phyloP scores from a whole-genome alignment of 345 rosid species.

The Acer campestre region DNA sequence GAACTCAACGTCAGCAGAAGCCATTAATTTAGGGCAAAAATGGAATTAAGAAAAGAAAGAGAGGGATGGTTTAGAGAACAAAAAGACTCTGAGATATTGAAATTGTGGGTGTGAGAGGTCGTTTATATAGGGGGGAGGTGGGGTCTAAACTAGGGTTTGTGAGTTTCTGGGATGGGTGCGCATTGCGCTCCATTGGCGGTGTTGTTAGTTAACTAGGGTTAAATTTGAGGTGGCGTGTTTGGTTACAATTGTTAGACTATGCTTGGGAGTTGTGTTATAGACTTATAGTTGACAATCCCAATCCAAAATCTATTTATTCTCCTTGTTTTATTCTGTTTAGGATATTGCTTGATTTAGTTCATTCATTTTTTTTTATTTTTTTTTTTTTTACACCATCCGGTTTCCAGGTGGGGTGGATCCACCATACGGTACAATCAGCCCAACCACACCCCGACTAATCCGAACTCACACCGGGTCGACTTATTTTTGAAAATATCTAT shows the following conservation, averaged over 20 bases:
- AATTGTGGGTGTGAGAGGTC: accelerated
- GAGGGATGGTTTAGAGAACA: neutral
- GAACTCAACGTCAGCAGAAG: conserved; percentile 68
- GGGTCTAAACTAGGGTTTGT: neutral
- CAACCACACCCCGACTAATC: no score
- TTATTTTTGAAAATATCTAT: no score
- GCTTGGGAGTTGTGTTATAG: no score
- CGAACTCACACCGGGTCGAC: no score
- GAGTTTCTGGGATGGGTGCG: neutral
- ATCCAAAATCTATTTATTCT: neutral
- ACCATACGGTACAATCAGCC: no score
- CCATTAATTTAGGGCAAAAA: conserved; percentile 32
- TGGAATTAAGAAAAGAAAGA: neutral
- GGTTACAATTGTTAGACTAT: neutral
- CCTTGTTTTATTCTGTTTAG: no score
- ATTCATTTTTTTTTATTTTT: no score
- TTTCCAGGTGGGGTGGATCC: no score
- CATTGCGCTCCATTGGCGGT: neutral
- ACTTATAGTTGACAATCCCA: neutral
- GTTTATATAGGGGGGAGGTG: neutral
- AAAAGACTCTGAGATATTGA: neutral
- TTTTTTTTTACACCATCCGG: no score
- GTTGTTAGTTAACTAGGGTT: neutral
- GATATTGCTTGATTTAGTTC: no score
- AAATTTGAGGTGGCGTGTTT: neutral